Evolutionary conservation across 1,284 basidiomycete genomes (phyloP), one percentile per base, ranked within the genome.

Genomic region (Ceratobasidium sp.): DNA sequence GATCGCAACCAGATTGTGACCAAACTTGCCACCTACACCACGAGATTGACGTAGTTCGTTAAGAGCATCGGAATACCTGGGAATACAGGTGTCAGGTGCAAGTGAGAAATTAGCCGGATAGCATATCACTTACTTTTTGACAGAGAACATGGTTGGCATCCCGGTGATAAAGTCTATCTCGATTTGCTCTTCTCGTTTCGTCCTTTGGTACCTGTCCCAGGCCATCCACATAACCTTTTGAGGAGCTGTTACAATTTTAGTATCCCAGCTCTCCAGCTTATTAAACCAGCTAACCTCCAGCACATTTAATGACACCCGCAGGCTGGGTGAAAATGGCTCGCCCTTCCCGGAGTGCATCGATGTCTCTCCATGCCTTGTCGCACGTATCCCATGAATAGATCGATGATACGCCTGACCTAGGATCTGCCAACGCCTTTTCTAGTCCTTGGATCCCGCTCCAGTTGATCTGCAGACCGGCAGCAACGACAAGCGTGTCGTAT

Each of bases 171-270:
- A 98, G 74, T 92, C 87, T 74, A 94, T 82, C 73, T 88, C 85
- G 77, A 92, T 84, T 69, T 87, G 84, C 69, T 84, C 83, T 7
- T 82, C 79, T n/a, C 90, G 85, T 4, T 83, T 81, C 1, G 89
- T 89, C 76, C 80, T 83, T 69, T 84, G 83, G 78, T 85, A 93
- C 60, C 87, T 83, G 77, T 94, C 91, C 89, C 90, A 91, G 60
- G 94, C 91, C 92, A 95, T 95, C 92, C 94, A 96, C 88, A 94
- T 92, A 76, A 96, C 92, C 82, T 96, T 96, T 79, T 95, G 92
- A 21, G 93, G 94, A 16, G 92, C 94, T 93, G 49, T 53, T 12
- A 56, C 28, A 7, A 21, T 42, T 48, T 36, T 12, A 30, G 38
- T 30, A 28, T 53, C 25, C 14, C 44, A 42, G 28, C n/a, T 18